These are phyloP conservation scores for Podospora didyma DNA, from an alignment of 495 filamentous ascomycete genomes.

Conservation along the genomic window DNA sequence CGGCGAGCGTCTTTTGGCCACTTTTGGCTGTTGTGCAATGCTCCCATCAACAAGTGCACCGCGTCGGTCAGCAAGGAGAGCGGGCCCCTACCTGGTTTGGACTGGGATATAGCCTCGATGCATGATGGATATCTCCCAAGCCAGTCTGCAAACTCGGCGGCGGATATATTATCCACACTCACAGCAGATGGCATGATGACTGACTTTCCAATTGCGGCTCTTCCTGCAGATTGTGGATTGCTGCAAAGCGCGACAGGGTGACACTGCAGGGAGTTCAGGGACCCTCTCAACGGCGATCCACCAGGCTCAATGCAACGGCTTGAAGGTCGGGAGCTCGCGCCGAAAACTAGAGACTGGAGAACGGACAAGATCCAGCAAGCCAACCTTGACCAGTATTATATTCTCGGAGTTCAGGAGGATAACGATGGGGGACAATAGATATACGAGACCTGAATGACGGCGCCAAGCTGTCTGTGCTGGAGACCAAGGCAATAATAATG, in stretches of 20 bases:
- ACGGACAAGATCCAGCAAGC: too few relatives aligned
- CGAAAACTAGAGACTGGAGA: not conserved
- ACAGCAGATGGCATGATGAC: slow-evolving; percentile 21
- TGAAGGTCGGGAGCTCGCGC: slow-evolving; percentile 20
- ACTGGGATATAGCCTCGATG: slow-evolving; percentile 36
- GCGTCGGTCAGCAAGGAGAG: not conserved
- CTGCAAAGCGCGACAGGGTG: slow-evolving; percentile 10
- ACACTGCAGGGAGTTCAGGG: slow-evolving; percentile 9
- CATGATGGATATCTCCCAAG: slow-evolving; percentile 34
- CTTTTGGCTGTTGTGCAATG: slow-evolving; percentile 28
- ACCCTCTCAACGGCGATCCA: slow-evolving; percentile 11
- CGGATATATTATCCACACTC: slow-evolving; percentile 34
- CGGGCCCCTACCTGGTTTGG: slow-evolving; percentile 32
- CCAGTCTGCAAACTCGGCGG: slow-evolving; percentile 25
- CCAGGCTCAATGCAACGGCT: slow-evolving; percentile 14
- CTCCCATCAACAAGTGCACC: not conserved
- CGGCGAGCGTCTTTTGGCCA: slow-evolving; percentile 40
- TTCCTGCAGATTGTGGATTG: slow-evolving; percentile 1
- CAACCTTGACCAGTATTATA: too few relatives aligned
- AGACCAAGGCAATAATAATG: too few relatives aligned
- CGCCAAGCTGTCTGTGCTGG: too few relatives aligned
- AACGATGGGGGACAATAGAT: not conserved
- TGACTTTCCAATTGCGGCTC: slow-evolving; percentile 25
- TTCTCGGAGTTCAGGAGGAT: not conserved
- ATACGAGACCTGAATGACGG: too few relatives aligned